These are phyloP conservation scores for Aphelidium insulamus DNA, from an alignment of 371 early-diverging fungal genomes.

Conservation along the genomic window DNA sequence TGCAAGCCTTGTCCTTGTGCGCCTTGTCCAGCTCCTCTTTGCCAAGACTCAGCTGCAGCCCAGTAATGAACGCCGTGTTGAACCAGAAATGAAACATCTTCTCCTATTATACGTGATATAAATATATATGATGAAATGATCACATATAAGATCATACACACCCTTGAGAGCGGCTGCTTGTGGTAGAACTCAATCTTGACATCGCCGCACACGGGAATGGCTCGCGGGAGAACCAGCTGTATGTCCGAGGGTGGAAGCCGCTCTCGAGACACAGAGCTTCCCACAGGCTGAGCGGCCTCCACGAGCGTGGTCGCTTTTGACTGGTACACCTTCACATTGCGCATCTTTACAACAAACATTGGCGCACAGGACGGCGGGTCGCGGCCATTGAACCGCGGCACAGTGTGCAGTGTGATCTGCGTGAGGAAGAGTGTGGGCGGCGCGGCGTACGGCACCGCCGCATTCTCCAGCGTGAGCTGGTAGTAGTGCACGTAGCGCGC, in stretches of 20 bases:
- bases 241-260: constrained; percentile 8
- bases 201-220: constrained; percentile 14
- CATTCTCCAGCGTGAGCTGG: constrained; percentile 13
- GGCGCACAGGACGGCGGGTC: constrained; percentile 4
- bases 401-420: constrained; percentile 7
- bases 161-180: constrained; percentile 8
- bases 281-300: constrained; percentile 2
- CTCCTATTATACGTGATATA: constrained; percentile 2
- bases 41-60: constrained; percentile 2
- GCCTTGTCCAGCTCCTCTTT: constrained; percentile 16
- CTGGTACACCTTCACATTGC: constrained; percentile 1
- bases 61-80: constrained; percentile 18
- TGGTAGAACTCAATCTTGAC: constrained; percentile 20
- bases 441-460: constrained; percentile 5
- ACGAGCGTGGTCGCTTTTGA: constrained; percentile 2
- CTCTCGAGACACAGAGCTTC: constrained; percentile 6
- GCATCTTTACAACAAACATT: background rate
- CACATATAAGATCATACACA: constrained; percentile 3
- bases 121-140: background rate
- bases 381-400: constrained; percentile 6
- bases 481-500: constrained; percentile 33
- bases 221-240: constrained; percentile 8
- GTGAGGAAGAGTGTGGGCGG: constrained; percentile 6
- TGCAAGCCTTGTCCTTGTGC: constrained; percentile 14
- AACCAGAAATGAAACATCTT: constrained; percentile 22